Percentiles rank a stretch among this genome's conserved stretches.
Evolutionary conservation across 345 rosid species (phyloP).

Genomic region (Citrus medica): DNA sequence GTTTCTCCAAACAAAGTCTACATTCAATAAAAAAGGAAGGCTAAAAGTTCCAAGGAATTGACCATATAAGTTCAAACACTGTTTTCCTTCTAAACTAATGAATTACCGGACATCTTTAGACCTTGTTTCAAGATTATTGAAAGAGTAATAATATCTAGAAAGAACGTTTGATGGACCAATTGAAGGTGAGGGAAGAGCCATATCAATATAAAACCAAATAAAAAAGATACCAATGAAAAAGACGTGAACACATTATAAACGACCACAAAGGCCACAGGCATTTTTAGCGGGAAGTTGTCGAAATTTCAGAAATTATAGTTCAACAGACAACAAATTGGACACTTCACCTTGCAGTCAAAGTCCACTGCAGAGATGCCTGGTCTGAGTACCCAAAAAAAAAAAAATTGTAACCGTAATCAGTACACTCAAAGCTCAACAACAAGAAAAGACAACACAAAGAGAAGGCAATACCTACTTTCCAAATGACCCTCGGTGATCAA

Average conservation of each 20-base stretch:
- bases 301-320: background rate
- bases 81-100: background rate
- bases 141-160: background rate
- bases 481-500: background rate
- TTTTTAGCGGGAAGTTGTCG: background rate
- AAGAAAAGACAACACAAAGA: background rate
- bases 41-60: background rate
- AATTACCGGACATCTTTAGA: background rate
- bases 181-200: too few species aligned
- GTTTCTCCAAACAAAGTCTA: background rate
- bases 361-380: conserved; percentile 64
- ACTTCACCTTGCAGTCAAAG: conserved; percentile 75
- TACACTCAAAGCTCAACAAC: background rate
- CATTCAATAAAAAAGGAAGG: background rate
- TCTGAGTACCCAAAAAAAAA: conserved; percentile 27
- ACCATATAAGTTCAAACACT: background rate
- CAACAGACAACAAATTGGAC: background rate
- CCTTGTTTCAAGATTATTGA: background rate
- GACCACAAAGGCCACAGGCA: background rate
- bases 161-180: background rate
- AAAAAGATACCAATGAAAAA: background rate
- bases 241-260: background rate
- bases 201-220: background rate
- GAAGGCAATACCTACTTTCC: conserved; percentile 23
- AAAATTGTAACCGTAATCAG: background rate